Evolutionary conservation across 768 basidiomycete genomes (phyloP), one percentile per base, ranked within the genome.

Genomic region (Suillus fuscotomentosus): DNA sequence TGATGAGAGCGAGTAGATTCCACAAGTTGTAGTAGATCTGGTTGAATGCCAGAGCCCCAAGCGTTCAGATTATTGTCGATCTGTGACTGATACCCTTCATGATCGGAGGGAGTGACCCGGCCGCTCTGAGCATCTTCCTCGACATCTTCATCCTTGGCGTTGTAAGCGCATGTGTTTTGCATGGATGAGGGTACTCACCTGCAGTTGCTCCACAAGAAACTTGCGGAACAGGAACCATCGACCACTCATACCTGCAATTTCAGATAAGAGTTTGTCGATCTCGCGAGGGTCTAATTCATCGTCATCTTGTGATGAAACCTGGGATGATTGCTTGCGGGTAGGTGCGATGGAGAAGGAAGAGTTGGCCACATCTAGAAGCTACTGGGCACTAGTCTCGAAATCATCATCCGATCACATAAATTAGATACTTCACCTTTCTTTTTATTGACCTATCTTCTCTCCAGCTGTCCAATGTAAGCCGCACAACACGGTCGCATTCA

Each of bases 151-250:
- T 65, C 63, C 8, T 65, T 5, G 42, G 45, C 34, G 36, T 38
- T 51, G 54, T 64, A 67, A 68, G 34, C 69, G 60, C 27, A 36
- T 15, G 10, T 22, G 48, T 1, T 31, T 42, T 11, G 1, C 57
- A 41, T 24, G 11, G 64, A 14, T 1, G 42, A 24, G 22, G 13
- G 7, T 24, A 64, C 80, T 66, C 69, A 90, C 95, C 75, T 81
- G 82, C 10, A 95, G 75, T 39, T 90, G 83, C 60, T 92, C 91
- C 39, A 86, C 80, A 20, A 98, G 80, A 74, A 98, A 99, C 63
- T 92, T 90, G 61, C 89, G 85, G 78, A 98, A 96, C 66, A 99
- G 75, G 67, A 86, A 87, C 97, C 97, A 99, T 61, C 97, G 82
- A 27, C 95, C 89, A 41, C 91, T 88, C 87, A 99, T 95, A 4